Evolutionary conservation across 2,329 filamentous ascomycete species (phyloP).

Genomic region (Pyricularia sp.): DNA sequence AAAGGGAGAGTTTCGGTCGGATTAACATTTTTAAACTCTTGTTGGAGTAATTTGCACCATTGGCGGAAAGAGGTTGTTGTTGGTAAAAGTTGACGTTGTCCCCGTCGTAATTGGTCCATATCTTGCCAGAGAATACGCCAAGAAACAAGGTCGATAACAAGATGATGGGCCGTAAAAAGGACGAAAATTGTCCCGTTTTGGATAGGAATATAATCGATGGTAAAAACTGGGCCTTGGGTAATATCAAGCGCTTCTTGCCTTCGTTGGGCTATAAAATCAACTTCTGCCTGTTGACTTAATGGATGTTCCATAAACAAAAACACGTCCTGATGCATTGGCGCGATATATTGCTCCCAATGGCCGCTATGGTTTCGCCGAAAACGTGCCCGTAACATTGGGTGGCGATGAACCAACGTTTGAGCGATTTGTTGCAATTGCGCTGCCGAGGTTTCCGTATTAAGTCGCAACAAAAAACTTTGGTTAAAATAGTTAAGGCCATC

Average conservation of each 20-base stretch:
- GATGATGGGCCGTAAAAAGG: background rate
- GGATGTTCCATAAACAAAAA: background rate
- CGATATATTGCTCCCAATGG: background rate
- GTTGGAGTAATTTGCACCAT: background rate
- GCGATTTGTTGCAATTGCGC: background rate
- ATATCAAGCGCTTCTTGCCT: background rate
- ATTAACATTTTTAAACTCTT: background rate
- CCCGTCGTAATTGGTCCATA: background rate
- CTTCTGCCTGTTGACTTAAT: background rate
- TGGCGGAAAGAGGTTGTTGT: background rate
- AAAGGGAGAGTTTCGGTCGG: background rate
- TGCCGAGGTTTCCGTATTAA: background rate
- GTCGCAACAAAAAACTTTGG: background rate
- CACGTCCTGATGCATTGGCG: background rate
- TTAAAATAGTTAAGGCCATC: background rate
- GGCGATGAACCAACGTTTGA: background rate
- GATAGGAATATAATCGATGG: background rate
- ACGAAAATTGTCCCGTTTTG: background rate
- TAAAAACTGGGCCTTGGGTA: background rate
- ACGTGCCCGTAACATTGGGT: background rate
- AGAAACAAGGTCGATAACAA: background rate
- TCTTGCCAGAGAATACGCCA: background rate
- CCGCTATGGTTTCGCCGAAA: background rate
- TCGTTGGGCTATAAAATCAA: background rate
- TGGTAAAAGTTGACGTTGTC: background rate